Evolutionary conservation across 768 basidiomycete genomes (phyloP).

Genomic region (Russula compacta): DNA sequence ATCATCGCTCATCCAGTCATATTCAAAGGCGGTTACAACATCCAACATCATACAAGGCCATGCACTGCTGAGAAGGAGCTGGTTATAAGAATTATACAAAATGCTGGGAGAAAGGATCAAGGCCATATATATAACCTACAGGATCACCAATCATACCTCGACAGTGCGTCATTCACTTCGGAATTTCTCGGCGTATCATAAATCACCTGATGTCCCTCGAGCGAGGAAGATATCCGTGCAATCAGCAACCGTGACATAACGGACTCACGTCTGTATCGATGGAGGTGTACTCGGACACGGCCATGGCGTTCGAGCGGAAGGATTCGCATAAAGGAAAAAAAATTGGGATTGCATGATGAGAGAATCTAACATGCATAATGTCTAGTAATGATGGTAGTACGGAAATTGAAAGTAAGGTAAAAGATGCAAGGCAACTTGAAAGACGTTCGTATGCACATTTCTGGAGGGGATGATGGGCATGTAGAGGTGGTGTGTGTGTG

Average conservation of each 20-base stretch:
- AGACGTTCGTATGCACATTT: neutral
- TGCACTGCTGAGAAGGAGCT: too few relatives aligned
- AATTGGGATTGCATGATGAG: neutral
- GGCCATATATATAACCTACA: neutral
- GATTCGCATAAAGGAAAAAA: neutral
- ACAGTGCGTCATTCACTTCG: neutral
- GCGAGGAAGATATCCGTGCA: neutral
- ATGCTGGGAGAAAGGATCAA: neutral
- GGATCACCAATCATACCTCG: too few relatives aligned
- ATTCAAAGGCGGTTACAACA: too few relatives aligned
- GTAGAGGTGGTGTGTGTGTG: neutral
- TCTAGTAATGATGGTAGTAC: neutral
- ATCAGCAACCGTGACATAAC: neutral
- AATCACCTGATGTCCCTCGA: neutral
- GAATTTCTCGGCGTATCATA: neutral
- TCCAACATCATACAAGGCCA: too few relatives aligned
- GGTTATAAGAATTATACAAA: too few relatives aligned
- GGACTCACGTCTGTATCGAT: too few relatives aligned
- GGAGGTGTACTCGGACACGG: neutral
- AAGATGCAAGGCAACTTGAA: neutral
- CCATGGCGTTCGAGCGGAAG: neutral
- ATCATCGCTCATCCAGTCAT: too few relatives aligned
- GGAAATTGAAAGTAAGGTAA: neutral
- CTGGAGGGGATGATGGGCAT: neutral
- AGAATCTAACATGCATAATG: neutral